Evolutionary conservation across 768 basidiomycete genomes (phyloP).

Genomic region (Leucogyrophana mollusca): DNA sequence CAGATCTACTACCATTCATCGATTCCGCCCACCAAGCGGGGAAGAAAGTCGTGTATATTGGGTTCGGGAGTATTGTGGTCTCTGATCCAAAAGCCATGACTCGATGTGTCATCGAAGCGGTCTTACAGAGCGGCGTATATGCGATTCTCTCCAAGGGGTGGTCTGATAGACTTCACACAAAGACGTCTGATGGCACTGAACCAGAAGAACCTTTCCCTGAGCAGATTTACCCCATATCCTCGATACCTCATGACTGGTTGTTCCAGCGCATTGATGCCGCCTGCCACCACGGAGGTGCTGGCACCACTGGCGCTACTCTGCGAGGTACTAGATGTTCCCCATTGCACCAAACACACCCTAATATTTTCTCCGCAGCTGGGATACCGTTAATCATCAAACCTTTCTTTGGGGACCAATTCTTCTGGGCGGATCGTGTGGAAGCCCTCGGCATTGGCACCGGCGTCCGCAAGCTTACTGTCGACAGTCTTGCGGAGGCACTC

Average conservation of each 20-base stretch:
- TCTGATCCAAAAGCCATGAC: conserved; percentile 94
- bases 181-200: conserved; percentile 57
- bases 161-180: conserved; percentile 84
- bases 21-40: conserved; percentile 67
- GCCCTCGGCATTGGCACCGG: conserved; percentile 89
- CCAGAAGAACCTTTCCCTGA: conserved; percentile 69
- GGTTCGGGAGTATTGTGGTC: conserved; percentile 96
- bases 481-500: conserved; percentile 76
- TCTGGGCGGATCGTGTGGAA: conserved; percentile 98
- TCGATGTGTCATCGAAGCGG: conserved; percentile 84
- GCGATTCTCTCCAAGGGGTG: conserved; percentile 97
- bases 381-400: conserved; percentile 95
- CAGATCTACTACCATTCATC: conserved; percentile 80
- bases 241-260: conserved; percentile 94
- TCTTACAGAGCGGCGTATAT: conserved; percentile 81
- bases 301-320: conserved; percentile 92
- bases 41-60: conserved; percentile 96
- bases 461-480: conserved; percentile 84
- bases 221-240: conserved; percentile 81
- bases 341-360: not conserved
- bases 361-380: conserved; percentile 54
- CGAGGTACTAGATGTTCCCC: conserved; percentile 55
- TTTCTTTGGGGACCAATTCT: conserved; percentile 97
- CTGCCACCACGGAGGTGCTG: conserved; percentile 97
- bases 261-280: conserved; percentile 94